phyloP scores from a whole-genome alignment of 2,329 filamentous ascomycete genomes.

The Penicillium sp. region DNA sequence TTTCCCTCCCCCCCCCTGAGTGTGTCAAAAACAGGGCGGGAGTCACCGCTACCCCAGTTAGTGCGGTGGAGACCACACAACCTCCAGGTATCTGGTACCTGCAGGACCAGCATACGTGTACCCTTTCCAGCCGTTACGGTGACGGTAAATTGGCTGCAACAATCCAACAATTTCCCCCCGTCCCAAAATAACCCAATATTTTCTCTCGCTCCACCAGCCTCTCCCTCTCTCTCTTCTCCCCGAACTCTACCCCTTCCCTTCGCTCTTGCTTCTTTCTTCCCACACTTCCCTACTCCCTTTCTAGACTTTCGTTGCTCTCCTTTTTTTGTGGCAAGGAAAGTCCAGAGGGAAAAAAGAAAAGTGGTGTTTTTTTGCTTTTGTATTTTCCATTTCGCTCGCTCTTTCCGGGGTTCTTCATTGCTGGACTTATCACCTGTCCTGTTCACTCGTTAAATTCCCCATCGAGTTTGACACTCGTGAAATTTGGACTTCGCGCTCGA shows the following conservation, averaged over 20 bases:
- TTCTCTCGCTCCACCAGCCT: constrained; percentile 19
- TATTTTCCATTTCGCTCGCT: background rate
- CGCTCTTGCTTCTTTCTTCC: constrained; percentile 35
- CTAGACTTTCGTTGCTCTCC: constrained; percentile 31
- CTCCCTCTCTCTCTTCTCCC: constrained; percentile 17
- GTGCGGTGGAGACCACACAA: constrained; percentile 3
- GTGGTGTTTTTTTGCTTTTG: constrained; percentile 1
- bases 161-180: constrained; percentile 7
- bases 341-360: constrained; percentile 11
- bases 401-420: constrained; percentile 7
- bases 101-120: constrained; percentile 15
- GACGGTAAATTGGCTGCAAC: constrained; percentile 9
- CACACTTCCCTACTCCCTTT: constrained; percentile 28
- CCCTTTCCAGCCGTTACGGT: constrained; percentile 11
- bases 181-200: constrained; percentile 28
- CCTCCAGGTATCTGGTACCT: constrained; percentile 18
- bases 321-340: constrained; percentile 17
- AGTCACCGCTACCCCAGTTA: background rate
- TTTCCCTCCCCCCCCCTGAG: background rate
- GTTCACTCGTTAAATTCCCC: constrained; percentile 22
- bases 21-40: background rate
- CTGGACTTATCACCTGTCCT: constrained; percentile 12
- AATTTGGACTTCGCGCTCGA: constrained; percentile 13
- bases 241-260: constrained; percentile 22
- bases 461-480: constrained; percentile 28